These are phyloP conservation scores for Clitocybe nebularis DNA, from an alignment of 1,284 basidiomycete genomes.

Conservation along the genomic window DNA sequence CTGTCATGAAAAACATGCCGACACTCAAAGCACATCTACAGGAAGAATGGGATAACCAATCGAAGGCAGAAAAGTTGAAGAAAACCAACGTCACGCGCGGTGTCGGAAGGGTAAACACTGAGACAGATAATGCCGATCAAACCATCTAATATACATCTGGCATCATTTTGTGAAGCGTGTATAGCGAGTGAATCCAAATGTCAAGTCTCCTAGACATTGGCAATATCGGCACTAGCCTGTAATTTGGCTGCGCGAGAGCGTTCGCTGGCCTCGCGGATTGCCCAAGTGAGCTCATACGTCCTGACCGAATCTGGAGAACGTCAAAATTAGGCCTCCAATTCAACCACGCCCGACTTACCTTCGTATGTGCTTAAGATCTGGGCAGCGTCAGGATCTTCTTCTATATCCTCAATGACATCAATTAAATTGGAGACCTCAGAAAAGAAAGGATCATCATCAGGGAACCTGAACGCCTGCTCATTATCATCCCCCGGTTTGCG, in stretches of 20 bases:
- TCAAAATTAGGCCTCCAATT: background rate
- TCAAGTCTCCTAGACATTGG: slow-evolving; percentile 8
- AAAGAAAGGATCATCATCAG: slow-evolving; percentile 90
- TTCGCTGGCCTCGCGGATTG: slow-evolving; percentile 78
- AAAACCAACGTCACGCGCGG: no score
- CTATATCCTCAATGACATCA: slow-evolving; percentile 78
- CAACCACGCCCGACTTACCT: slow-evolving; percentile 38
- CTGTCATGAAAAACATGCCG: slow-evolving; percentile 69
- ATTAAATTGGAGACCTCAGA: slow-evolving; percentile 85
- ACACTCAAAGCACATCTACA: slow-evolving; percentile 71
- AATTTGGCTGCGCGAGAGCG: slow-evolving; percentile 37
- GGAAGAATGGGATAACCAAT: slow-evolving; percentile 53
- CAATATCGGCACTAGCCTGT: slow-evolving; percentile 22
- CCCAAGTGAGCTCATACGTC: slow-evolving; percentile 87
- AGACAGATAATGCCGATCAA: no score
- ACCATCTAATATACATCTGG: background rate
- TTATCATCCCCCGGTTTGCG: slow-evolving; percentile 83
- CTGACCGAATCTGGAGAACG: slow-evolving; percentile 68
- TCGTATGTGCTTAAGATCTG: slow-evolving; percentile 74
- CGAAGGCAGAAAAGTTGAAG: slow-evolving; percentile 33
- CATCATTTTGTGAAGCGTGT: no score
- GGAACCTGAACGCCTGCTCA: slow-evolving; percentile 74
- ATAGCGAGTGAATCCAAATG: background rate
- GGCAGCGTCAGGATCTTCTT: slow-evolving; percentile 64
- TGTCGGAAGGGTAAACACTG: no score